Evolutionary conservation across 768 basidiomycete genomes (phyloP).

Genomic region (Boletus reticulatus): DNA sequence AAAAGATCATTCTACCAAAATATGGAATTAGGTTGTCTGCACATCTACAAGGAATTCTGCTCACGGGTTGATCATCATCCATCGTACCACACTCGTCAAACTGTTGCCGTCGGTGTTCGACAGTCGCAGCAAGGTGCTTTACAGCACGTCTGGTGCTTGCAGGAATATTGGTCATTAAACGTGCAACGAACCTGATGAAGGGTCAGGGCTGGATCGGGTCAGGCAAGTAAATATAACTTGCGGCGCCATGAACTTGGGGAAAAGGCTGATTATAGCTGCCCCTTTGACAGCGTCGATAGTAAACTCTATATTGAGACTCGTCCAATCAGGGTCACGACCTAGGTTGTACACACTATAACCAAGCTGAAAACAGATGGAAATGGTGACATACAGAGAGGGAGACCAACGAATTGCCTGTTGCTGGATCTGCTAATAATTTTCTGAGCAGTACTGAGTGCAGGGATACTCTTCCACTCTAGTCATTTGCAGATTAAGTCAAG

Average conservation of each 20-base stretch:
- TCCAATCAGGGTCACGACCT: slow-evolving; percentile 29
- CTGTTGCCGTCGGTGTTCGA: slow-evolving; percentile 9
- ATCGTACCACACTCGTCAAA: background rate
- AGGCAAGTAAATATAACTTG: slow-evolving; percentile 7
- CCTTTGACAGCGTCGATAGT: slow-evolving; percentile 10
- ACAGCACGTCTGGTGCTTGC: slow-evolving; percentile 5
- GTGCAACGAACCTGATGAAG: slow-evolving; percentile 1
- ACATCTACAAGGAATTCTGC: background rate
- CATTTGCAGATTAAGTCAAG: background rate
- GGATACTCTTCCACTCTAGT: slow-evolving; percentile 15
- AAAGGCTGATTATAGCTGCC: slow-evolving; percentile 20
- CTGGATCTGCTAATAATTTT: slow-evolving; percentile 5
- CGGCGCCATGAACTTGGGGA: slow-evolving; percentile 35
- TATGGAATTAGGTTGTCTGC: too few relatives aligned
- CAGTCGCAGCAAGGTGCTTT: slow-evolving; percentile 25
- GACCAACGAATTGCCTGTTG: slow-evolving; percentile 13
- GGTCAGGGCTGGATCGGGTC: background rate
- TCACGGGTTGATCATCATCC: background rate
- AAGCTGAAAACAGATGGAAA: background rate
- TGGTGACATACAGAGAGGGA: slow-evolving; percentile 13
- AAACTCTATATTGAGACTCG: slow-evolving; percentile 28
- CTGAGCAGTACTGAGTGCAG: background rate
- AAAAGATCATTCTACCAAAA: too few relatives aligned
- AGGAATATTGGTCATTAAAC: background rate
- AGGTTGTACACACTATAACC: background rate